Percentiles rank a stretch among this genome's conserved stretches.
Conservation (phyloP, 2,329 filamentous ascomycete genomes). For the Fusarium palustre region DNA sequence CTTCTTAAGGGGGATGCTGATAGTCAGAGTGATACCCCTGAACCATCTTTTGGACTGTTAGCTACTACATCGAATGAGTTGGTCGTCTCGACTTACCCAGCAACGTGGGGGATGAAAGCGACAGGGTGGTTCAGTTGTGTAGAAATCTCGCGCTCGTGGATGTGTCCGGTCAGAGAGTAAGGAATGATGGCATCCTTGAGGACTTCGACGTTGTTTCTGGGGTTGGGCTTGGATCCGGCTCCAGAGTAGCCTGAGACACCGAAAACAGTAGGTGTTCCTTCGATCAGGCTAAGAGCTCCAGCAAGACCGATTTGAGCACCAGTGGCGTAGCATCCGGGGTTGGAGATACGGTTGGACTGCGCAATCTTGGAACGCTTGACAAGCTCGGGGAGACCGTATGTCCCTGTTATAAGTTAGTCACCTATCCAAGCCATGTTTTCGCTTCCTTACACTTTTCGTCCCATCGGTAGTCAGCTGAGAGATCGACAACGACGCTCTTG, state of each 20-base stretch:
- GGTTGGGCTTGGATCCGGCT: slow-evolving; percentile 85
- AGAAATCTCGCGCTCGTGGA: slow-evolving; percentile 93
- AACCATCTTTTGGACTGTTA: slow-evolving; percentile 73
- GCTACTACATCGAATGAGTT: background rate
- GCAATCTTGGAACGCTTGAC: slow-evolving; percentile 77
- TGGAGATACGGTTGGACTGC: slow-evolving; percentile 83
- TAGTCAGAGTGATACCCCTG: slow-evolving; percentile 92
- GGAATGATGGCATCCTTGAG: slow-evolving; percentile 90
- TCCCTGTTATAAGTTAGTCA: slow-evolving; percentile 56
- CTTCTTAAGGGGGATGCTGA: slow-evolving; percentile 87
- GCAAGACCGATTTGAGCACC: slow-evolving; percentile 90
- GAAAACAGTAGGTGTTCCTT: slow-evolving; percentile 84
- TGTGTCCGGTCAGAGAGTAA: slow-evolving; percentile 79
- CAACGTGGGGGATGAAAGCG: slow-evolving; percentile 90
- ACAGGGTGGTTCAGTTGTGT: slow-evolving; percentile 78
- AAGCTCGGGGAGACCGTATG: slow-evolving; percentile 90
- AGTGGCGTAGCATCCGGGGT: slow-evolving; percentile 96
- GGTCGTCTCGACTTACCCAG: slow-evolving; percentile 4
- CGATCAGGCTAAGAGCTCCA: slow-evolving; percentile 80
- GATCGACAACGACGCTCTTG: slow-evolving; percentile 85
- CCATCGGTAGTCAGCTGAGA: slow-evolving; percentile 94
- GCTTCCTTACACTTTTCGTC: slow-evolving; percentile 9
- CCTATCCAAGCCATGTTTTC: too few species aligned
- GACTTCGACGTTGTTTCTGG: slow-evolving; percentile 90
- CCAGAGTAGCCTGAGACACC: slow-evolving; percentile 95